Evolutionary conservation across 1,139 yeast species (phyloP), one percentile per base, ranked within the genome.

Genomic region (Debaryomyces psychrophilus): DNA sequence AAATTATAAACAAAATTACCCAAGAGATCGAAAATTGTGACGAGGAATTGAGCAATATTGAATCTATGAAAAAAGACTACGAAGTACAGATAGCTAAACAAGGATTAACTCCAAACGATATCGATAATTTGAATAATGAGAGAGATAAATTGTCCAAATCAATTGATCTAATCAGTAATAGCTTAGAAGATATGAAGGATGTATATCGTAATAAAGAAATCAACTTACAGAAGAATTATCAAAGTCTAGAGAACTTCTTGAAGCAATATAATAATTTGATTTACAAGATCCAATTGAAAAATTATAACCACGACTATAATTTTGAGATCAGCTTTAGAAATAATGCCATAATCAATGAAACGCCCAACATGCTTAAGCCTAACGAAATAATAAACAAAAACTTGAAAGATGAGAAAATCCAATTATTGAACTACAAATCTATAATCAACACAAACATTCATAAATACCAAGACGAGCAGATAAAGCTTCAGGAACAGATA

Each of bases 61-160:
- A 74, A 23, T 60, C 64, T 12, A 83, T 81, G 43, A 80, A 79
- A 50, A 62, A 60, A 8, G 65, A 69, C 6, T 69, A 81, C 33
- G 81, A 82, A 44, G 57, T 61, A 5, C 73, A 76, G 41, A 73
- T 90, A 15, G 64, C 69, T 12, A 68, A 62, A 7, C 83, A 79
- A 48, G 89, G 90, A 1, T 69, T 83, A 46, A 78, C 86, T 5
- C 76, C 87, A 3, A 71, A 72, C 9, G 85, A 82, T 44, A 82
- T 87, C 44, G 89, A 87, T 55, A 64, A 73, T 49, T 72, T 87
- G 66, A 82, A 81, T 54, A 66, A 70, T 31, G 90, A 85, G 54
- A 70, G 89, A 45, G 86, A 82, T 44, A 75, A 76, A 45, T 66
- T 86, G 14, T 73, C 82, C 3, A 76, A 76, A 52, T 68, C 77